Conservation (phyloP, 768 basidiomycete species). For the Leccinum longicurvipes region DNA sequence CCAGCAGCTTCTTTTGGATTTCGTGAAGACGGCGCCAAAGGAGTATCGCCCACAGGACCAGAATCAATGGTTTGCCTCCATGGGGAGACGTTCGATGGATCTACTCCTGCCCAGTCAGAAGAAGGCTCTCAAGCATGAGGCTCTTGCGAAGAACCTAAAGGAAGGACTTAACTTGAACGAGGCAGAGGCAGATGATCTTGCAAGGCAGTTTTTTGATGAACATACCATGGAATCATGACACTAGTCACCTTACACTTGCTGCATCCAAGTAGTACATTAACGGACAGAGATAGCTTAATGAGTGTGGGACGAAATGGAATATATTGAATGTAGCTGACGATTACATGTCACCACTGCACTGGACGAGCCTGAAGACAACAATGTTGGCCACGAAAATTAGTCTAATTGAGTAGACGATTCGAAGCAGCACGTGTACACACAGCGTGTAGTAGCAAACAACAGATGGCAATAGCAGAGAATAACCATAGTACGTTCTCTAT, state of each 20-base stretch:
- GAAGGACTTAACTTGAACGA: slow-evolving; percentile 10
- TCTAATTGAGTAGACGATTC: slow-evolving; percentile 7
- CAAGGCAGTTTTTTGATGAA: slow-evolving; percentile 13
- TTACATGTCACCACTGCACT: too few species aligned
- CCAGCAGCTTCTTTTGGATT: slow-evolving; percentile 11
- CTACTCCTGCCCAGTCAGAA: slow-evolving; percentile 11
- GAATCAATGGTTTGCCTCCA: slow-evolving; percentile 12
- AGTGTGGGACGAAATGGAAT: neutral
- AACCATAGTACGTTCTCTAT: slow-evolving; percentile 16
- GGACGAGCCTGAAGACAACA: neutral
- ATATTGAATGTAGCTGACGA: too few species aligned
- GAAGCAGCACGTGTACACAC: slow-evolving; percentile 3
- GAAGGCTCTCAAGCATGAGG: slow-evolving; percentile 9
- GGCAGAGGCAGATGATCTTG: slow-evolving; percentile 6
- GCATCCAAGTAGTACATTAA: neutral
- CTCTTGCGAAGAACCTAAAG: slow-evolving; percentile 6
- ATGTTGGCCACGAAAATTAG: neutral
- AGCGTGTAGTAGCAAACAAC: slow-evolving; percentile 13
- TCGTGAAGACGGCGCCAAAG: slow-evolving; percentile 2
- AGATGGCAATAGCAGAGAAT: slow-evolving; percentile 25
- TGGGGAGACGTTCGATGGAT: slow-evolving; percentile 16
- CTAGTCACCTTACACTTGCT: neutral
- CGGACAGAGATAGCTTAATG: neutral
- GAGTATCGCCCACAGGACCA: slow-evolving; percentile 10
- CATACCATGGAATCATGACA: slow-evolving; percentile 4